phyloP scores from a whole-genome alignment of 2,329 filamentous ascomycete species.

The Ascochyta lentis region DNA sequence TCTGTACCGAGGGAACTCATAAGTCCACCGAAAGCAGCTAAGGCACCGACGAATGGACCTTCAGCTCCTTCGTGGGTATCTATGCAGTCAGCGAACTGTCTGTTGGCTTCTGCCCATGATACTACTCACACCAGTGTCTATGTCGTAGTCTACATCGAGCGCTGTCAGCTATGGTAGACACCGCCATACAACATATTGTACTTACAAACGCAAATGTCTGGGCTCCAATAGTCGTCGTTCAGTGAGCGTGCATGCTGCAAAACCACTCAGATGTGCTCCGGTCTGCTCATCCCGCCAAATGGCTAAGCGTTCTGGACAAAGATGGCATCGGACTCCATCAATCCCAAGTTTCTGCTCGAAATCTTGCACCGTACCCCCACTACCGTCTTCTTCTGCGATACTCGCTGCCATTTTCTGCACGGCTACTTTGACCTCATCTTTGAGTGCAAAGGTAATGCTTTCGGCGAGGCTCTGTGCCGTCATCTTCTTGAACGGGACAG shows the following conservation, averaged over 20 bases:
- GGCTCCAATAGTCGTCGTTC: conserved; percentile 15
- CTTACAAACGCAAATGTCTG: conserved; percentile 23
- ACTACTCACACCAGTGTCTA: conserved; percentile 28
- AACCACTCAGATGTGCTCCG: conserved; percentile 26
- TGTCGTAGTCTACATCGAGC: conserved; percentile 19
- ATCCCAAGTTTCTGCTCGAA: conserved; percentile 21
- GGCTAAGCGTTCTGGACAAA: conserved; percentile 28
- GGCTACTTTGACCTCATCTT: conserved; percentile 39
- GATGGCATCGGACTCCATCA: conserved; percentile 27
- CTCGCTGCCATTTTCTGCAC: conserved; percentile 26
- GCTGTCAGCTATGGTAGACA: not conserved
- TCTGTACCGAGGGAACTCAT: conserved; percentile 18
- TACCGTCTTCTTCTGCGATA: conserved; percentile 28
- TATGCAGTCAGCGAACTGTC: conserved; percentile 9
- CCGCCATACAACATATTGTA: not conserved
- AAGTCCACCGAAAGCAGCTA: conserved; percentile 22
- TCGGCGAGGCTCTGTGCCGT: conserved; percentile 53
- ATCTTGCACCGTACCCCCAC: conserved; percentile 16
- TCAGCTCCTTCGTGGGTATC: conserved; percentile 31
- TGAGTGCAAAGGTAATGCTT: conserved; percentile 56
- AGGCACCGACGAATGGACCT: conserved; percentile 13
- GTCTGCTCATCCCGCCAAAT: conserved; percentile 29
- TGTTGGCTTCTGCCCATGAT: not conserved
- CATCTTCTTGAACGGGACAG: conserved; percentile 57
- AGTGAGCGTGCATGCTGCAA: conserved; percentile 19